phyloP scores from a whole-genome alignment of 1,284 basidiomycete species.

The Peniophora sp. region DNA sequence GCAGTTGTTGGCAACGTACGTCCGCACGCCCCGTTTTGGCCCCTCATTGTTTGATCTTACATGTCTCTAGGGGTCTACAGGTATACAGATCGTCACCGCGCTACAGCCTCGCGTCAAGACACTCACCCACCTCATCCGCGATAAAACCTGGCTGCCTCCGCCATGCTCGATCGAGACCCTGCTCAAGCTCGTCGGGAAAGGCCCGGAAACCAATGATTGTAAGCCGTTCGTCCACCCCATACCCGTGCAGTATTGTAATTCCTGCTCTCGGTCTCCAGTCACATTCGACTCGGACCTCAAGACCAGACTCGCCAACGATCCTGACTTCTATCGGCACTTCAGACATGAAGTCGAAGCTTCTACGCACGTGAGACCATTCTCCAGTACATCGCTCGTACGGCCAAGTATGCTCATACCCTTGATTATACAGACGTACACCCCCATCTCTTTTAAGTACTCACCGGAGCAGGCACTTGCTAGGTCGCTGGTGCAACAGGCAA shows the following conservation, averaged over 20 bases:
- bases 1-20: conserved; percentile 47
- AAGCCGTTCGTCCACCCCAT: conserved; percentile 21
- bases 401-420: not conserved
- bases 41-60: not conserved
- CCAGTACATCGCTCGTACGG: too few species aligned
- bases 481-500: not conserved
- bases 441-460: too few species aligned
- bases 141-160: conserved; percentile 44
- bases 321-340: conserved; percentile 1
- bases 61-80: conserved; percentile 38
- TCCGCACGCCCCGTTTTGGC: not conserved
- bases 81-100: conserved; percentile 47
- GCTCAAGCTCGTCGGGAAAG: conserved; percentile 22
- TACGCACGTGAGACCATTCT: not conserved
- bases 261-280: not conserved
- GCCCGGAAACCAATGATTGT: conserved; percentile 16
- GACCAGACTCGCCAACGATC: conserved; percentile 4
- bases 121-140: conserved; percentile 43
- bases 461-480: too few species aligned
- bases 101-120: conserved; percentile 39
- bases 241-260: not conserved
- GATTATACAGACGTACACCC: not conserved
- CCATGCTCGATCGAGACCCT: conserved; percentile 33
- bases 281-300: not conserved
- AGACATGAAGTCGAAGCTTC: conserved; percentile 1